Evolutionary conservation across 768 basidiomycete species (phyloP), one percentile per base, ranked within the genome.

Genomic region (Lyophyllum decastes): DNA sequence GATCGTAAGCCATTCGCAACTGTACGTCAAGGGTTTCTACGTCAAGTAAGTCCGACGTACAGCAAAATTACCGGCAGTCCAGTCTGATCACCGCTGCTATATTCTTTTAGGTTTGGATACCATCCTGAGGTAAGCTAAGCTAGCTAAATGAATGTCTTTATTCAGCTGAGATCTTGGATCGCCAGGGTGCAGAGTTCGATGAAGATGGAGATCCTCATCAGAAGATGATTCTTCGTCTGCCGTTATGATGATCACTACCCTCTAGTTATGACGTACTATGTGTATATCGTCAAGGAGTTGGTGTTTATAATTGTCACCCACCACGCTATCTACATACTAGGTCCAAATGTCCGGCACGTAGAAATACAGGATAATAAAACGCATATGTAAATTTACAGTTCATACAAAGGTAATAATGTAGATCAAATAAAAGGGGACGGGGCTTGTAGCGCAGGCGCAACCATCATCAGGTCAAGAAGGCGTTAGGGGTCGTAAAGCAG

Each of bases 131-230:
- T 89, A 71, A 70, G 80, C 66, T 49, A 4, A 5, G 26, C 26
- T 16, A 54, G 60, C 56, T 62, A 62, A 56, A 67, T 67, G 34
- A 56, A 57, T 54, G 27, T 50, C 50, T 21, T 45, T 45, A 49
- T 64, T 61, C 57, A 62, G 38, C 54, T 50, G 60, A 66, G 68
- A 70, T 69, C 65, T 67, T 60, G 55, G 59, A 67, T 65, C 63
- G 41, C 33, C 71, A 92, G 87, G 88, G 87, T 60, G 79, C 80
- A 24, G 82, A 84, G 70, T 92, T 90, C 74, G 88, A 89, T 72
- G 90, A 87, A 74, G 92, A 89, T 55, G 92, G 91, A 30, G 91
- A 83, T 66, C 91, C 89, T 57, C 92, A 94, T 81, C 91, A 93
- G 70, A 87, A 84, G 73, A 91, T 94, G 91, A 79, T 87, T 59